Conservation (phyloP, 768 basidiomycete species). For the Amanita muscaria region DNA sequence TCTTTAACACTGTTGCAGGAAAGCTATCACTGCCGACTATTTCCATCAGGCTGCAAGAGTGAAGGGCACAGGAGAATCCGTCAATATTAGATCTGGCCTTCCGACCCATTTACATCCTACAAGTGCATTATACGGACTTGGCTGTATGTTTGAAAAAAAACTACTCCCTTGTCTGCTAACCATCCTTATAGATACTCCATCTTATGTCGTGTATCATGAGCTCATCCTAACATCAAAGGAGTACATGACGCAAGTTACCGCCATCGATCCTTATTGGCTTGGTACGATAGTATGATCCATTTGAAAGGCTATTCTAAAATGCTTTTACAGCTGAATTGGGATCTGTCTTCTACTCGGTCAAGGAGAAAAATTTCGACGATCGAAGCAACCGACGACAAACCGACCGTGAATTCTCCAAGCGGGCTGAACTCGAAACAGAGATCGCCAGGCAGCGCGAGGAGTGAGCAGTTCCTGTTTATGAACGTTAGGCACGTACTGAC, state of each 20-base stretch:
- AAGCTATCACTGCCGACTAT: constrained; percentile 95
- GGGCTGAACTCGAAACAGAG: constrained; percentile 85
- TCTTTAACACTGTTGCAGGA: constrained; percentile 36
- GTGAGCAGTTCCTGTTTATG: constrained; percentile 30
- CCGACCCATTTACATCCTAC: constrained; percentile 97
- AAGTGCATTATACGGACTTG: constrained; percentile 91
- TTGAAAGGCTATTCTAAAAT: constrained; percentile 2
- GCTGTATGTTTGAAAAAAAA: constrained; percentile 53
- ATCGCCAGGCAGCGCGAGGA: constrained; percentile 80
- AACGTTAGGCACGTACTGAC: no score
- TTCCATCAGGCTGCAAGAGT: constrained; percentile 98
- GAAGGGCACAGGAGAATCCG: constrained; percentile 98
- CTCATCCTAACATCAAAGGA: constrained; percentile 91
- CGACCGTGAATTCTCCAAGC: constrained; percentile 86
- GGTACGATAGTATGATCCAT: constrained; percentile 37
- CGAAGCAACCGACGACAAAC: constrained; percentile 66
- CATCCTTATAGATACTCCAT: constrained; percentile 68
- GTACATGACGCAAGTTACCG: constrained; percentile 99
- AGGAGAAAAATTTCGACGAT: constrained; percentile 96
- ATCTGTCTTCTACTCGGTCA: constrained; percentile 94
- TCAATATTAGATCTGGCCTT: constrained; percentile 90
- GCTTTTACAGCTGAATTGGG: constrained; percentile 71
- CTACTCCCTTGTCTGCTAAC: constrained; percentile 2
- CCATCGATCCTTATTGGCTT: constrained; percentile 96
- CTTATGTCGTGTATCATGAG: constrained; percentile 96